phyloP scores from a whole-genome alignment of 768 basidiomycete species.

The Lactifluus subvellereus region DNA sequence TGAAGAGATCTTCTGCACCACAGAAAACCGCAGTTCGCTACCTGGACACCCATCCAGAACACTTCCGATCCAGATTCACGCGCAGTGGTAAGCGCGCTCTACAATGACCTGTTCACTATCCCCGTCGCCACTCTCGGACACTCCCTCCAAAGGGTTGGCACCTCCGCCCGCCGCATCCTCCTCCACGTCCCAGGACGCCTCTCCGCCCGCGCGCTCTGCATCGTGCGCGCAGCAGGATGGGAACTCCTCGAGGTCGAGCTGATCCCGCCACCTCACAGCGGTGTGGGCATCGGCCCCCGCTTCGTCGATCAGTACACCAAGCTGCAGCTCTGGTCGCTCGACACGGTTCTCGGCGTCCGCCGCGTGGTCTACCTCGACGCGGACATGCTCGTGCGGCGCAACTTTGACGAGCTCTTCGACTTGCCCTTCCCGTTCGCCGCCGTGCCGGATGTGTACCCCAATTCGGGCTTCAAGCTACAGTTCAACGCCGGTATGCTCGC shows the following conservation, averaged over 20 bases:
- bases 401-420: constrained; percentile 42
- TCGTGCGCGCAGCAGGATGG: constrained; percentile 38
- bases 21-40: constrained; percentile 11
- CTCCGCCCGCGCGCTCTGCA: constrained; percentile 37
- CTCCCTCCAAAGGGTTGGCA: constrained; percentile 30
- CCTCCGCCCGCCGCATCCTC: constrained; percentile 32
- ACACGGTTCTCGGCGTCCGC: constrained; percentile 29
- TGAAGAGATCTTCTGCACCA: no score
- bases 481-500: constrained; percentile 38
- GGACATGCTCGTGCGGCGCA: constrained; percentile 39
- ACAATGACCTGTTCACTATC: constrained; percentile 31
- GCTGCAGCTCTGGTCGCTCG: constrained; percentile 38
- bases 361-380: constrained; percentile 38
- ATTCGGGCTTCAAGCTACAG: constrained; percentile 32
- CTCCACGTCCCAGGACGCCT: constrained; percentile 34
- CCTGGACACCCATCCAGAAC: background rate
- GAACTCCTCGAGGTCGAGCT: constrained; percentile 32
- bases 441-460: constrained; percentile 36
- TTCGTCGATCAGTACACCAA: constrained; percentile 43
- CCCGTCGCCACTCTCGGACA: constrained; percentile 33
- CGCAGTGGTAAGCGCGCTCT: constrained; percentile 32
- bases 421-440: constrained; percentile 39
- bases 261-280: constrained; percentile 37
- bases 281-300: constrained; percentile 33
- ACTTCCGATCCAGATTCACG: constrained; percentile 14